Evolutionary conservation across 805 yeast species (phyloP).

Genomic region (Maudiozyma bulderi): DNA sequence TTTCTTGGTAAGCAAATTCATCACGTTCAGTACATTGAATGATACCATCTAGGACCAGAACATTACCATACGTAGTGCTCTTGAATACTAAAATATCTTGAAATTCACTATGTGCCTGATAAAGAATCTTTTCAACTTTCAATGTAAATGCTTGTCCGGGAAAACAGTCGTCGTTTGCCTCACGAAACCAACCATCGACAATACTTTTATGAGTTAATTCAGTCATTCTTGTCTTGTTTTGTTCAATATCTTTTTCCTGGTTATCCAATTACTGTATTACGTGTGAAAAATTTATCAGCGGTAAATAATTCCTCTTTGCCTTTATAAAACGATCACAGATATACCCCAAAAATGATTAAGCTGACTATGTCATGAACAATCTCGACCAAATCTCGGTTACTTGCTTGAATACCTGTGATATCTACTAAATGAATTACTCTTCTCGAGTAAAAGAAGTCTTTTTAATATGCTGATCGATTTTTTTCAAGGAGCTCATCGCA

Average conservation of each 20-base stretch:
- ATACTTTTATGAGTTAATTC: conserved; percentile 22
- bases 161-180: conserved; percentile 56
- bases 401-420: too few relatives aligned
- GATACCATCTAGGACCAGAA: conserved; percentile 79
- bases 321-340: too few relatives aligned
- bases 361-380: too few relatives aligned
- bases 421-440: too few relatives aligned
- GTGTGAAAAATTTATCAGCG: too few relatives aligned
- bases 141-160: conserved; percentile 82
- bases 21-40: conserved; percentile 88
- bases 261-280: background rate
- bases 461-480: too few relatives aligned
- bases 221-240: background rate
- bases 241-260: too few relatives aligned
- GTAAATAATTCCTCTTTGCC: too few relatives aligned
- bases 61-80: conserved; percentile 73
- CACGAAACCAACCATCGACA: conserved; percentile 73
- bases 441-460: too few relatives aligned
- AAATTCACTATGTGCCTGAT: conserved; percentile 56
- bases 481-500: too few relatives aligned
- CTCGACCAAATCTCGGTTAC: too few relatives aligned
- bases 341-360: too few relatives aligned
- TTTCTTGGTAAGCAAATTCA: conserved; percentile 89
- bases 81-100: conserved; percentile 79
- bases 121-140: conserved; percentile 53